Evolutionary conservation across 2,329 filamentous ascomycete species (phyloP), one percentile per base, ranked within the genome.

Genomic region (Calonectria crousiana): DNA sequence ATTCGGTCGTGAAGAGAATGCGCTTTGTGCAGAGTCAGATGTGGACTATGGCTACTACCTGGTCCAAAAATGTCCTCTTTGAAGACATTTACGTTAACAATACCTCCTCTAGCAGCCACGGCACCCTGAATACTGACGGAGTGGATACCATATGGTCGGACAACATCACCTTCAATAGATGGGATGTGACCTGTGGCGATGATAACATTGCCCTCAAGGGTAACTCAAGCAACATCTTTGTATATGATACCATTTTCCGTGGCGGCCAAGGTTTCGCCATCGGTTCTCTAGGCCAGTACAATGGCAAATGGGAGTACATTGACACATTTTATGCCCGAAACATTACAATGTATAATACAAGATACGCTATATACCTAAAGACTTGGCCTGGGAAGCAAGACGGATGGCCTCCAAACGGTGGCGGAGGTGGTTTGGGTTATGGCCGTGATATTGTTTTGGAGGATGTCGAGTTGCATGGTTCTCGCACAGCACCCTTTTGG

Each of bases 1-100:
- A 91, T 78, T 88, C 87, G 0, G 79, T 87, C 4, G 83, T 92
- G 16, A 82, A 84, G 47, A 86, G 88, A 4, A 73, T 92, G 20
- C 84, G 84, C 3, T 91, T 90, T 75, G 82, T 92, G 10, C 87
- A 90, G 74, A 89, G 87, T 74, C 90, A 92, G 82, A 92, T 92
- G 90, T 92, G 90, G 87, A 89, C 88, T 0, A 88, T 91, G 85
- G 88, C 88, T 1, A 85, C 90, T 36, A 88, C 88, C 13, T 82
- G 88, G 78, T 88, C 87, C 4, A 74, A 86, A 9, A 82, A 88
- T 64, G 81, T 89, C 2, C 81, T 88, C 0, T 83, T 91, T 9
- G 84, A 88, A 65, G 85, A 89, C 73, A 89, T 91, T 5, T 88
- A 86, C 74, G 85, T 90, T 69, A 91, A 91, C 82, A 91, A 86